A percentile compares a stretch with the other conserved stretches of the same genome.
Evolutionary conservation across 1,284 basidiomycete species (phyloP).

Genomic region (Ceratobasidium sp.): DNA sequence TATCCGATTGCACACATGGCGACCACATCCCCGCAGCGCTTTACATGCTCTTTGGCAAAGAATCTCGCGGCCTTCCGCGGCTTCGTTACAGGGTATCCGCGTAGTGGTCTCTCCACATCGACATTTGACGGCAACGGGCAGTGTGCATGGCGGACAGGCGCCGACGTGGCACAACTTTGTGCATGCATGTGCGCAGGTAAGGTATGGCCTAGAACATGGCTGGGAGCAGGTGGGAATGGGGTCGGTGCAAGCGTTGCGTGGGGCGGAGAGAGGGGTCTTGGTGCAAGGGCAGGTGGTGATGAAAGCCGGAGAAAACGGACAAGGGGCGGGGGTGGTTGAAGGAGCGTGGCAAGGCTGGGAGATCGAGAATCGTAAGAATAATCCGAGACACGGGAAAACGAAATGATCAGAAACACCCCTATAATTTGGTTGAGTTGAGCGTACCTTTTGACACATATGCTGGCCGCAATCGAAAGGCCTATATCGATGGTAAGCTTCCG

Average conservation of each 20-base stretch:
- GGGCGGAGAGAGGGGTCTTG: constrained; percentile 65
- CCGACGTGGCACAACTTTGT: constrained; percentile 65
- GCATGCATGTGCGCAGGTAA: constrained; percentile 77
- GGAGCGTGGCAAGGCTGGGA: constrained; percentile 73
- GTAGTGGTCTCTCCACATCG: constrained; percentile 78
- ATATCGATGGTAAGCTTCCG: constrained; percentile 29
- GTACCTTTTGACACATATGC: constrained; percentile 73
- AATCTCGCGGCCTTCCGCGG: constrained; percentile 62
- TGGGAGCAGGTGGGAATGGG: constrained; percentile 83
- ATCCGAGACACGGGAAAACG: constrained; percentile 4
- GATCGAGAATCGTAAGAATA: constrained; percentile 57
- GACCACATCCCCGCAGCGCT: constrained; percentile 80
- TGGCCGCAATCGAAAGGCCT: constrained; percentile 81
- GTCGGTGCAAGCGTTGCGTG: constrained; percentile 74
- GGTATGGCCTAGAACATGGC: constrained; percentile 73
- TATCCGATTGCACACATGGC: constrained; percentile 82
- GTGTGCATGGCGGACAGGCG: constrained; percentile 79
- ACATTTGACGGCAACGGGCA: constrained; percentile 77
- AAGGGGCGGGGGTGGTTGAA: constrained; percentile 66
- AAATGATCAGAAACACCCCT: background rate
- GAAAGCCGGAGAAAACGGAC: constrained; percentile 77
- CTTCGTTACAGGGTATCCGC: constrained; percentile 41
- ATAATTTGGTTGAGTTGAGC: constrained; percentile 35
- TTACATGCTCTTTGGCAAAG: constrained; percentile 82
- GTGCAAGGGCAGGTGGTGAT: constrained; percentile 87